phyloP scores from a whole-genome alignment of 2,329 filamentous ascomycete species.

The Cordyceps javanica region DNA sequence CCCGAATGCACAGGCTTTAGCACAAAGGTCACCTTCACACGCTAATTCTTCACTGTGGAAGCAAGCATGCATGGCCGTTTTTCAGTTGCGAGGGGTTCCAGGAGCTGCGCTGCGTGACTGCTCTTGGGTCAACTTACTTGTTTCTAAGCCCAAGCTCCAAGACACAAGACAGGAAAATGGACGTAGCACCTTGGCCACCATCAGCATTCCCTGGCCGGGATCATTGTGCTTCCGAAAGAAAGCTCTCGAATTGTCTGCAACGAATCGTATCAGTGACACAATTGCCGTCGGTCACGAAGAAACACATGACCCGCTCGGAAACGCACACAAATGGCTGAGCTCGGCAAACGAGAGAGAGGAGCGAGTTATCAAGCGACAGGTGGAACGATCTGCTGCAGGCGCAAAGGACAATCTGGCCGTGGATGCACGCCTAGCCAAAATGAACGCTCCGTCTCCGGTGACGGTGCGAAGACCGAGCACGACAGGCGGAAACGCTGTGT shows the following conservation, averaged over 20 bases:
- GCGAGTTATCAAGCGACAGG: constrained; percentile 40
- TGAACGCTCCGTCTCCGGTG: constrained; percentile 47
- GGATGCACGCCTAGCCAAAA: constrained; percentile 35
- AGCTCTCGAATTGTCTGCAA: constrained; percentile 34
- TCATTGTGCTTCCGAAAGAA: constrained; percentile 47
- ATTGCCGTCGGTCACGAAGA: constrained; percentile 32
- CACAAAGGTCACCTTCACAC: constrained; percentile 34
- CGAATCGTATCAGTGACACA: constrained; percentile 33
- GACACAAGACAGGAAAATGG: constrained; percentile 39
- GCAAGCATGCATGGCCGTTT: constrained; percentile 42
- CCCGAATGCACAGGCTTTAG: constrained; percentile 45
- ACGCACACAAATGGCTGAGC: constrained; percentile 44
- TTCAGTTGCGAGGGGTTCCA: constrained; percentile 45
- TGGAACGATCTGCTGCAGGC: constrained; percentile 39
- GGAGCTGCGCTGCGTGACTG: constrained; percentile 36
- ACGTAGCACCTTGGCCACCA: constrained; percentile 28
- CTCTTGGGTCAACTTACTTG: constrained; percentile 46
- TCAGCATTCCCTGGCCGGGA: constrained; percentile 48
- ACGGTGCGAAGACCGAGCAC: constrained; percentile 44
- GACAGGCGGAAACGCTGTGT: constrained; percentile 49
- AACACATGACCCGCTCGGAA: constrained; percentile 42
- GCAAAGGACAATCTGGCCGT: constrained; percentile 36
- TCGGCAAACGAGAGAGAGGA: constrained; percentile 40
- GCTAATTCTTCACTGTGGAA: constrained; percentile 42
- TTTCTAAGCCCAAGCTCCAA: constrained; percentile 37